Evolutionary conservation across 352 stramenopile species (phyloP).

Genomic region (Hyphochytrium catenoides): DNA sequence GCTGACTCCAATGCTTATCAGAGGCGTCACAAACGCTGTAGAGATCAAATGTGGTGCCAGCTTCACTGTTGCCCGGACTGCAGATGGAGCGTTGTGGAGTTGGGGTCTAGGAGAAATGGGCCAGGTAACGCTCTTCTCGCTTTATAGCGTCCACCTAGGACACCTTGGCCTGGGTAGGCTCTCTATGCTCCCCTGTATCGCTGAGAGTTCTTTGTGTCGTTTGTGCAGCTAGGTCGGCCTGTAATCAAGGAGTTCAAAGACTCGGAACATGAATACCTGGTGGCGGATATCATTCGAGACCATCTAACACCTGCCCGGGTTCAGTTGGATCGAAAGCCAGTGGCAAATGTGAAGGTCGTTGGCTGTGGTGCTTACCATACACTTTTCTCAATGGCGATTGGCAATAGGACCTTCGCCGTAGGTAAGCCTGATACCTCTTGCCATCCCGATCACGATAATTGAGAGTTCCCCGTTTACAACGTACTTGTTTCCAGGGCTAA

Average conservation of each 20-base stretch:
- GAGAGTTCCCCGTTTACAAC: too few species aligned
- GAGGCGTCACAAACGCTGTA: slow-evolving; percentile 26
- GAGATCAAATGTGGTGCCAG: slow-evolving; percentile 50
- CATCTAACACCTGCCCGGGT: slow-evolving; percentile 50
- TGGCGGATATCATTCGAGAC: slow-evolving; percentile 38
- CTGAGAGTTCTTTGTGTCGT: not conserved
- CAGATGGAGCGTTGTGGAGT: slow-evolving; percentile 60
- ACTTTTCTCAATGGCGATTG: slow-evolving; percentile 19
- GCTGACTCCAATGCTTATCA: slow-evolving; percentile 25
- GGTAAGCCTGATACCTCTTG: slow-evolving; percentile 9
- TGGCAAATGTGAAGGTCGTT: slow-evolving; percentile 41
- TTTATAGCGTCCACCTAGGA: slow-evolving; percentile 6
- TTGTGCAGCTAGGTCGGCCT: slow-evolving; percentile 20
- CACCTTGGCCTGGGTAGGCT: not conserved
- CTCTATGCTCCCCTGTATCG: slow-evolving; percentile 1
- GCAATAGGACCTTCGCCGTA: too few species aligned
- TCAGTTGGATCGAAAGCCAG: slow-evolving; percentile 16
- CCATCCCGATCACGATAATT: slow-evolving; percentile 1
- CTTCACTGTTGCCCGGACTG: slow-evolving; percentile 60
- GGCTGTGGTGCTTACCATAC: slow-evolving; percentile 67
- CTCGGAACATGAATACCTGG: slow-evolving; percentile 29
- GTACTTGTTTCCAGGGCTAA: too few species aligned
- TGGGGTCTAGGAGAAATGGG: slow-evolving; percentile 75
- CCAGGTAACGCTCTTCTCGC: slow-evolving; percentile 20
- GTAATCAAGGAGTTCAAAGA: slow-evolving; percentile 37